Percentiles rank a stretch among this genome's conserved stretches.
Conservation (phyloP, 1,284 basidiomycete genomes). For the Thecaphora frezii region DNA sequence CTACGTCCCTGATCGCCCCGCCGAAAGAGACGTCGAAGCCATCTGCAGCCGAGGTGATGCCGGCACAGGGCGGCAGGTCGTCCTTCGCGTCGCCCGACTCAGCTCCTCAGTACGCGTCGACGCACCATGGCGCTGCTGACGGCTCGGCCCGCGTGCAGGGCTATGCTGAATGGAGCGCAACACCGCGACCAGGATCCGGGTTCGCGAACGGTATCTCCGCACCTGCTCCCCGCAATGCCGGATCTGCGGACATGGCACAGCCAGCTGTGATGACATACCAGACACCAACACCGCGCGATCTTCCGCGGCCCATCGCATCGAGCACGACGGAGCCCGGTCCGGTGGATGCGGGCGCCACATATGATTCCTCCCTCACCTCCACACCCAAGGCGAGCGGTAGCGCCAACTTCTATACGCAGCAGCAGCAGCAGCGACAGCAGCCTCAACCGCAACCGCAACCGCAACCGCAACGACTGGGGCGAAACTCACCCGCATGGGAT, state of each 20-base stretch:
- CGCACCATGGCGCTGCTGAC: too few relatives aligned
- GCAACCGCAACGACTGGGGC: too few relatives aligned
- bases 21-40: too few relatives aligned
- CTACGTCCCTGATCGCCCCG: too few relatives aligned
- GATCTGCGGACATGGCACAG: neutral
- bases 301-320: slow-evolving; percentile 8
- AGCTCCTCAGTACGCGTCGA: too few relatives aligned
- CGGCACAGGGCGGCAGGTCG: too few relatives aligned
- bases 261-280: slow-evolving; percentile 10
- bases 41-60: too few relatives aligned
- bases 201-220: neutral
- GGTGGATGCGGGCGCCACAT: neutral
- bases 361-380: neutral
- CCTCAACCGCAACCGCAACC: neutral
- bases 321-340: slow-evolving; percentile 1
- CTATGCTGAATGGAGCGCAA: neutral
- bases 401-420: neutral
- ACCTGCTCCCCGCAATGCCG: neutral
- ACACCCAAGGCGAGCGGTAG: neutral
- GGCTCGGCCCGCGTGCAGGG: too few relatives aligned
- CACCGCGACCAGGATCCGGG: neutral
- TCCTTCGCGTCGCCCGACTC: too few relatives aligned
- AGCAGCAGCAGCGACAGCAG: neutral
- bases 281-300: slow-evolving; percentile 25
- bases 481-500: slow-evolving; percentile 4